Evolutionary conservation across 805 yeast species (phyloP), one percentile per base, ranked within the genome.

Genomic region (Suhomyces kilbournensis): DNA sequence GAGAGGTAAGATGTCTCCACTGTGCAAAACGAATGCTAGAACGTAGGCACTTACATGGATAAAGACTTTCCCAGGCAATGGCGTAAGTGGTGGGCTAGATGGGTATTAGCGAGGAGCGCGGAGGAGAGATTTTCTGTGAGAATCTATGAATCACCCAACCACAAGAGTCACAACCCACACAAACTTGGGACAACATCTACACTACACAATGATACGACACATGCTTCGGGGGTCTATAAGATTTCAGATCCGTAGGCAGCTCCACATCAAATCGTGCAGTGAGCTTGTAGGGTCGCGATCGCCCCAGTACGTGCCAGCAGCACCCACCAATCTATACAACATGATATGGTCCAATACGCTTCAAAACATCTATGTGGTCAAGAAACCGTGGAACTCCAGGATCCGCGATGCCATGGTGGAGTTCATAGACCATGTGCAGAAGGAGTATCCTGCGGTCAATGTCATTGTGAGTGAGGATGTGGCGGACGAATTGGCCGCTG

Each of bases 401-500:
- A 96, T 90, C 3, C 74, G 85, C 12, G 70, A 73, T 6, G 90
- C 94, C 3, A 81, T 86, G 82, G 76, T 82, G 7, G 73, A 75
- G 44, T 86, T 92, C 56, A 80, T 91, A 17, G 68, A 75, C 5
- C 85, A 83, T 60, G 57, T 91, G 7, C 83, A 84, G 57, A 69
- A 71, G 5, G 71, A 77, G 8, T 88, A 89, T 64, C 92, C 93
- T 0, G 75, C 79, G 15, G 78, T 90, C 42, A 91, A 90, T 57
- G 82, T 93, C 1, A 80, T 93, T n/a, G 85, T 90, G 7, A 85
- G 84, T 25, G 79, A 81, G 32, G 90, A 87, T 53, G 90, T 84
- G 8, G 86, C 88, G 0, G 85, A 84, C 20, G 97, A 91, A 64
- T 69, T 91, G 10, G 52, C 56, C n/a, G 53, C 43, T 47, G 55